Percentiles rank a stretch among this genome's conserved stretches.
phyloP scores from a whole-genome alignment of 768 basidiomycete species.

The Pleurotus pulmonarius region DNA sequence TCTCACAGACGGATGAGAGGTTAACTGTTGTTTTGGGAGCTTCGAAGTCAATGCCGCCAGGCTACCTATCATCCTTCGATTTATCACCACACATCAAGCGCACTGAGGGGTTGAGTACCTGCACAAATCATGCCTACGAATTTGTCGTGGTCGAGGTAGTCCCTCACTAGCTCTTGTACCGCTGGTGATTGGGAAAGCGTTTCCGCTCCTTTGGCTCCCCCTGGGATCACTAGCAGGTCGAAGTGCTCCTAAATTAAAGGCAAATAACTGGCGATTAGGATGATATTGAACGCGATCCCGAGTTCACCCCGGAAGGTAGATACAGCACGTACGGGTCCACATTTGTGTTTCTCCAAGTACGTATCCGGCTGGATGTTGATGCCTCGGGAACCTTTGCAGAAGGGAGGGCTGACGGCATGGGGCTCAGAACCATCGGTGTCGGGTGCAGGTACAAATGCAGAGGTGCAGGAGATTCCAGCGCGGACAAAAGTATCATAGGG shows the following conservation, averaged over 20 bases:
- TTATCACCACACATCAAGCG: neutral
- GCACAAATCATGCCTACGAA: conserved; percentile 85
- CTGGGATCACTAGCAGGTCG: conserved; percentile 72
- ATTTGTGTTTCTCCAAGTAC: conserved; percentile 40
- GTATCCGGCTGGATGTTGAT: conserved; percentile 69
- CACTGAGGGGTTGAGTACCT: conserved; percentile 32
- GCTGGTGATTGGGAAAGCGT: conserved; percentile 56
- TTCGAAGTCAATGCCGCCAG: conserved; percentile 61
- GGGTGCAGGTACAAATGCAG: conserved; percentile 53
- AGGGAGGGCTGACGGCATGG: conserved; percentile 30
- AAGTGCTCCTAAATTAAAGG: conserved; percentile 46
- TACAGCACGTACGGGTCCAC: conserved; percentile 41
- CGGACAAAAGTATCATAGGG: conserved; percentile 80
- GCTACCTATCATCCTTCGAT: conserved; percentile 42
- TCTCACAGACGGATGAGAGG: conserved; percentile 77
- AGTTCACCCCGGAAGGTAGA: too few species aligned
- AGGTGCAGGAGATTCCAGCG: conserved; percentile 62
- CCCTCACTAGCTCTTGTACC: conserved; percentile 61
- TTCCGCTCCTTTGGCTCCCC: conserved; percentile 75
- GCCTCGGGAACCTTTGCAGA: conserved; percentile 67
- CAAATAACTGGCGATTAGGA: neutral
- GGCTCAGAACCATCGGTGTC: conserved; percentile 16
- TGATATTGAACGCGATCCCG: too few species aligned
- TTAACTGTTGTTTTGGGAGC: conserved; percentile 61
- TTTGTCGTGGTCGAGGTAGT: conserved; percentile 51